Conservation (phyloP, 768 basidiomycete genomes). For the Hydnum rufescens region DNA sequence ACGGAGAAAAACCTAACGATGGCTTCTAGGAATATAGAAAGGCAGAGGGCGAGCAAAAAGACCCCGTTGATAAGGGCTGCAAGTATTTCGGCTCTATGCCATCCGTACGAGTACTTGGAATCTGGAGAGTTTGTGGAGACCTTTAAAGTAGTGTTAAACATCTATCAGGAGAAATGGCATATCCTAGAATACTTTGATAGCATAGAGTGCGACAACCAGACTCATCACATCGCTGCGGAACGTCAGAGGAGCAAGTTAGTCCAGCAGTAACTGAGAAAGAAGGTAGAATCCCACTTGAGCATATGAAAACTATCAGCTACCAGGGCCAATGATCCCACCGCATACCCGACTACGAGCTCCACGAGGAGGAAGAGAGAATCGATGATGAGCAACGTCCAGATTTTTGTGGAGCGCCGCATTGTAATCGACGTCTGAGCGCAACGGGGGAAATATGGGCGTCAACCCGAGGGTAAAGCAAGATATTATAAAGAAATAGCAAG, state of each 20-base stretch:
- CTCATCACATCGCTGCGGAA: constrained; percentile 80
- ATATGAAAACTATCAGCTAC: constrained; percentile 97
- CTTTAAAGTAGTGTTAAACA: constrained; percentile 22
- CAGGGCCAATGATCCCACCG: constrained; percentile 50
- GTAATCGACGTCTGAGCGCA: too few relatives aligned
- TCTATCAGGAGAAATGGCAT: constrained; percentile 7
- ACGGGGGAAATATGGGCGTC: too few relatives aligned
- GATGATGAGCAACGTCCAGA: constrained; percentile 58
- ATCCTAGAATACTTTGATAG: constrained; percentile 42
- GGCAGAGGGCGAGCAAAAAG: constrained; percentile 89
- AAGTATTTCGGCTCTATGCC: constrained; percentile 94
- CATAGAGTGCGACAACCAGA: constrained; percentile 84
- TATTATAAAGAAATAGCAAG: too few relatives aligned
- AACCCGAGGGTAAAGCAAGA: too few relatives aligned
- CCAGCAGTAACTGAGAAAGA: constrained; percentile 4
- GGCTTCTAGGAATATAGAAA: constrained; percentile 87
- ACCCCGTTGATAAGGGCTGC: constrained; percentile 93
- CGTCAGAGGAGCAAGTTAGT: constrained; percentile 9
- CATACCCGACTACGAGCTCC: constrained; percentile 31
- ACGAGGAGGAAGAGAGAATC: constrained; percentile 76
- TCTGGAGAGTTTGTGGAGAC: constrained; percentile 37
- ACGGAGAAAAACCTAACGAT: constrained; percentile 73
- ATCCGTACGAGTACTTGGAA: constrained; percentile 88
- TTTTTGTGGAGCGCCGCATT: constrained; percentile 57
- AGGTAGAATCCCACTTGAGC: constrained; percentile 52